Evolutionary conservation across 1,284 basidiomycete species (phyloP).

Genomic region (Microbotryomycetes sp.): DNA sequence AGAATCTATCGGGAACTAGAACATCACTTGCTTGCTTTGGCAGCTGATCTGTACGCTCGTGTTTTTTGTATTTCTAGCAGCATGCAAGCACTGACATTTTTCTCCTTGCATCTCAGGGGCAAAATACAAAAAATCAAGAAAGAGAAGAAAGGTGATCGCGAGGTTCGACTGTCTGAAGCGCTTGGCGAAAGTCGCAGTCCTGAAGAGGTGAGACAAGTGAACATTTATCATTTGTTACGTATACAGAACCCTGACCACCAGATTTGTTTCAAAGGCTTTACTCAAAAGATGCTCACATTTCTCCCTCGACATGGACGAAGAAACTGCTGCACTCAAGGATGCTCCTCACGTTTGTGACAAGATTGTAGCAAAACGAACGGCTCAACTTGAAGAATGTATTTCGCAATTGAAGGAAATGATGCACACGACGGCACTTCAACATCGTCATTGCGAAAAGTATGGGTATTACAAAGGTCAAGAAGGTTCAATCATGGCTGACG

Average conservation of each 20-base stretch:
- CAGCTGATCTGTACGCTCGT: constrained; percentile 55
- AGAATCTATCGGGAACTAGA: constrained; percentile 87
- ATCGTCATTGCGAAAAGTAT: constrained; percentile 35
- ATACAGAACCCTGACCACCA: constrained; percentile 39
- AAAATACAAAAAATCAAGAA: constrained; percentile 31
- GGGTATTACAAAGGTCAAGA: not conserved
- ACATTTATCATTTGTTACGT: too few relatives aligned
- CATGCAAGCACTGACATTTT: too few relatives aligned
- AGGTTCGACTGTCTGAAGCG: constrained; percentile 75
- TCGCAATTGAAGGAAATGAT: constrained; percentile 63
- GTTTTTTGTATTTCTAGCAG: constrained; percentile 24
- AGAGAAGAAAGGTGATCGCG: constrained; percentile 83
- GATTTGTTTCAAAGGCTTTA: constrained; percentile 63
- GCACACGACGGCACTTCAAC: constrained; percentile 54
- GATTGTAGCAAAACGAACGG: constrained; percentile 72
- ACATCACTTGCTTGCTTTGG: constrained; percentile 80
- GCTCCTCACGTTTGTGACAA: constrained; percentile 66
- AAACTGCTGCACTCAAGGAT: constrained; percentile 52
- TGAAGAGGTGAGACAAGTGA: constrained; percentile 39
- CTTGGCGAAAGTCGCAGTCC: constrained; percentile 72
- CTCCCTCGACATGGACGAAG: constrained; percentile 65
- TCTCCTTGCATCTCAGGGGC: too few relatives aligned
- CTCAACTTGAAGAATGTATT: constrained; percentile 72
- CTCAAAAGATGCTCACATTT: constrained; percentile 91
- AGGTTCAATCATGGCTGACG: not conserved